Base-by-base conservation (phyloP, 2,329 filamentous ascomycete species). In the Zymoseptoria passerinii region DNA sequence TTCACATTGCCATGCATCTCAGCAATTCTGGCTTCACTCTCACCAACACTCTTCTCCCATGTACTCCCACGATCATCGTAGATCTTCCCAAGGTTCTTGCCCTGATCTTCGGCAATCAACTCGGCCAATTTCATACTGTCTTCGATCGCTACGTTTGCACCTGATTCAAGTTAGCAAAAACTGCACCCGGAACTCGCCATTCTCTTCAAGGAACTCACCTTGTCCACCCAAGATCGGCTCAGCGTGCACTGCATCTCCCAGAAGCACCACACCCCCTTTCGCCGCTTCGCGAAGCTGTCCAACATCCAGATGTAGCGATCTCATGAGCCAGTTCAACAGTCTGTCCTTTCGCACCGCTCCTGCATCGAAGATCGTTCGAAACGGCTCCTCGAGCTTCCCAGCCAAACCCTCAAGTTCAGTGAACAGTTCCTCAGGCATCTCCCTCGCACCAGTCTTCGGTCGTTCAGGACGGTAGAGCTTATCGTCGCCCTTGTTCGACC, bases 321-420 rank as follows among this genome's bases (percentile, higher is more conserved):
- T 70, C 75, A 77, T 77, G 13, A 77, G 63, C 74, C 75, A 77
- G 53, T 75, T 71, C 50, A 76, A 57, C 3, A 74, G 55, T 9
- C 73, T 64, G 44, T 76, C 75, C 2, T 65, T 56, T 4, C 63
- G 64, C 59, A 76, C 61, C 8, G 62, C 66, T 5, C 68, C 60
- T 5, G 58, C 55, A 19, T 74, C 58, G 28, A 77, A 75, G 2
- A 75, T 61, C 0, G 66, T 60, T 7, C 59, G 52, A 54, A 74
- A 76, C 0, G 71, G 68, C 50, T 64, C 65, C 1, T 64, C 48
- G 2, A 76, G 63, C 19, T 58, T 29, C 16, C 64, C 51, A 20
- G 49, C 49, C 10, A 75, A 56, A 0, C 29, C 49, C 2, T 49
- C 57, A 0, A 77, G 52, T 56, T 77, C 75, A 0, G 63, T 59